Evolutionary conservation across 1,139 yeast species (phyloP).

Genomic region (Magnusiomyces tetraspermus): DNA sequence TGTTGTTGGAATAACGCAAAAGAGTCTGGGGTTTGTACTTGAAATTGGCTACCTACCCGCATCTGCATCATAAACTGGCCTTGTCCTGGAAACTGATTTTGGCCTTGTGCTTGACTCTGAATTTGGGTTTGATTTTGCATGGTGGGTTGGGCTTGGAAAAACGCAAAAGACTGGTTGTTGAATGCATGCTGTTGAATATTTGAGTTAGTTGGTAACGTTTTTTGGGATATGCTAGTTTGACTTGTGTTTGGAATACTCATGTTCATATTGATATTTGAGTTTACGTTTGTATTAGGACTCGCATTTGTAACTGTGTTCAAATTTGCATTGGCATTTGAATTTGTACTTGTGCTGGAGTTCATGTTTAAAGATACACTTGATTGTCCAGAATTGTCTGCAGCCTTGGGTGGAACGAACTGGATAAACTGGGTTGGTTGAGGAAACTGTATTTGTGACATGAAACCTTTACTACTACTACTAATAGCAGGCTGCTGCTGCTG

Average conservation of each 20-base stretch:
- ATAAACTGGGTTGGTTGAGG: constrained; percentile 1
- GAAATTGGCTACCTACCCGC: constrained; percentile 1
- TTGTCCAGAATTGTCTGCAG: background rate
- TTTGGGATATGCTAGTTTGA: too few relatives aligned
- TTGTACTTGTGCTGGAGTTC: background rate
- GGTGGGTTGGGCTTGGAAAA: too few relatives aligned
- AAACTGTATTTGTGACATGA: background rate
- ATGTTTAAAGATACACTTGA: background rate
- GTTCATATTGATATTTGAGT: too few relatives aligned
- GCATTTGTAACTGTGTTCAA: too few relatives aligned
- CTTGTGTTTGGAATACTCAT: too few relatives aligned
- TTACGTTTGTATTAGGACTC: too few relatives aligned
- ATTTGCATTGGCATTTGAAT: background rate
- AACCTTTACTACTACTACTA: background rate
- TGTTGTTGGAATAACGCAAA: background rate
- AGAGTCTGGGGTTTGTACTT: background rate
- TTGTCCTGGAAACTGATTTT: background rate
- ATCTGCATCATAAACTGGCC: background rate
- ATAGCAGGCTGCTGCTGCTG: background rate
- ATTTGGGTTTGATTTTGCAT: background rate
- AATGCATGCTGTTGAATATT: too few relatives aligned
- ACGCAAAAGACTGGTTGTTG: too few relatives aligned
- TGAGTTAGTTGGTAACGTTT: too few relatives aligned
- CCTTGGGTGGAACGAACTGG: background rate
- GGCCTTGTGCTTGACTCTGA: too few relatives aligned